phyloP scores from a whole-genome alignment of 345 rosid species.

The Brassica nigra region DNA sequence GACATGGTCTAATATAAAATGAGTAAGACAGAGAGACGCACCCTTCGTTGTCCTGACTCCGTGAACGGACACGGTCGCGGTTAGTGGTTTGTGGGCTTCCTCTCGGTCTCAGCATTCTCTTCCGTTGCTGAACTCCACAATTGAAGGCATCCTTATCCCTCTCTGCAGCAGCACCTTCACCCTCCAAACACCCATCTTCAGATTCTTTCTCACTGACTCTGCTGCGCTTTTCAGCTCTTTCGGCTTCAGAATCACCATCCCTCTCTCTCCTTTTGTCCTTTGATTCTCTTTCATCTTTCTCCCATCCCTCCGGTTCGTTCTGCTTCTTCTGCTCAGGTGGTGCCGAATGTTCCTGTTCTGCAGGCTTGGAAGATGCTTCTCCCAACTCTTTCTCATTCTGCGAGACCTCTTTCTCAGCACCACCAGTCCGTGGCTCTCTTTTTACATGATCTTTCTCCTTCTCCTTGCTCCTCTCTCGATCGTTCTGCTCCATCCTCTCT shows the following conservation, averaged over 20 bases:
- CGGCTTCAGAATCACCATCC: slow-evolving; percentile 77
- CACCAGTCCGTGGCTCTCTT: slow-evolving; percentile 69
- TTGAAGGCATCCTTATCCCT: slow-evolving; percentile 80
- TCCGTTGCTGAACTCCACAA: slow-evolving; percentile 92
- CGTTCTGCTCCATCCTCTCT: slow-evolving; percentile 84
- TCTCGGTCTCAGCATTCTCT: slow-evolving; percentile 93
- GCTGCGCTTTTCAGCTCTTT: slow-evolving; percentile 79
- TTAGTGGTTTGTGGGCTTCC: slow-evolving; percentile 82
- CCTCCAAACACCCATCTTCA: slow-evolving; percentile 90
- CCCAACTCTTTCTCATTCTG: slow-evolving; percentile 66
- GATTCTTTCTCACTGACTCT: slow-evolving; percentile 68
- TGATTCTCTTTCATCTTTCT: slow-evolving; percentile 70
- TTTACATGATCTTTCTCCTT: slow-evolving; percentile 73
- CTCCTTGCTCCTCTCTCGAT: slow-evolving; percentile 76
- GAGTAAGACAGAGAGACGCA: slow-evolving; percentile 43
- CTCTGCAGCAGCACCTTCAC: slow-evolving; percentile 66
- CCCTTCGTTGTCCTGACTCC: slow-evolving; percentile 89
- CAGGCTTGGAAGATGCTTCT: slow-evolving; percentile 62
- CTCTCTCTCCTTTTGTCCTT: slow-evolving; percentile 87
- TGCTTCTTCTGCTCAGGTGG: slow-evolving; percentile 68
- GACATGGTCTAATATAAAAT: slow-evolving; percentile 17
- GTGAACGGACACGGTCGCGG: slow-evolving; percentile 70
- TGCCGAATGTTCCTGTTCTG: slow-evolving; percentile 57
- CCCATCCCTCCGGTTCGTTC: slow-evolving; percentile 70
- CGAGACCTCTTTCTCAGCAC: slow-evolving; percentile 63